Evolutionary conservation across 345 rosid species (phyloP).

Genomic region (Citrus sinensis): DNA sequence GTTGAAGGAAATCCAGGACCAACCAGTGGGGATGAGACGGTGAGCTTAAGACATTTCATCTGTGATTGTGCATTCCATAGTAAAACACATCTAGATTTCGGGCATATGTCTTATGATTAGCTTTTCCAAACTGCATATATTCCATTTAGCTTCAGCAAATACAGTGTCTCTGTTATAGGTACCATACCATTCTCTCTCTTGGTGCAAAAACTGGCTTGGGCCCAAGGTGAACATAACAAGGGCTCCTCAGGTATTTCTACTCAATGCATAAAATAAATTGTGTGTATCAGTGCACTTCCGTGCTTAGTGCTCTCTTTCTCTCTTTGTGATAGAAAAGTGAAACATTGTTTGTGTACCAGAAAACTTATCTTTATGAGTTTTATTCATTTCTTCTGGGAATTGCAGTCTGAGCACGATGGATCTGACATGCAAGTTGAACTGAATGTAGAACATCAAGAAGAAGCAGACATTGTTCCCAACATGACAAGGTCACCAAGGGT

Average conservation of each 20-base stretch:
- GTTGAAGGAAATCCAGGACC: constrained; percentile 92
- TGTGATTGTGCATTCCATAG: constrained; percentile 2
- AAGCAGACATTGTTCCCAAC: constrained; percentile 70
- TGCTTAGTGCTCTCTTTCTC: background rate
- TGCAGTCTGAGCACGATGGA: constrained; percentile 97
- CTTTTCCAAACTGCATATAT: constrained; percentile 2
- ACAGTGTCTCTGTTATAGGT: constrained; percentile 45
- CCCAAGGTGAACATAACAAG: constrained; percentile 82
- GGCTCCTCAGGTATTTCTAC: constrained; percentile 79
- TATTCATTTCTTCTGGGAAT: constrained; percentile 16
- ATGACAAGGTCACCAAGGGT: constrained; percentile 82
- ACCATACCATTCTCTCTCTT: constrained; percentile 90
- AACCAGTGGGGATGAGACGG: constrained; percentile 94
- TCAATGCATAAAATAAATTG: background rate
- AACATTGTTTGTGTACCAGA: background rate
- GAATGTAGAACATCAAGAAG: constrained; percentile 75
- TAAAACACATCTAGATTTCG: background rate
- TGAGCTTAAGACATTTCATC: constrained; percentile 33
- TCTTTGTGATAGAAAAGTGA: background rate
- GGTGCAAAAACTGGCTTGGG: constrained; percentile 98
- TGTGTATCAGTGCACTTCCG: background rate
- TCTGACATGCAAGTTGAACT: constrained; percentile 76
- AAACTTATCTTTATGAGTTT: constrained; percentile 3
- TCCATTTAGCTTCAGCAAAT: constrained; percentile 6
- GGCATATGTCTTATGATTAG: background rate